phyloP scores from a whole-genome alignment of 805 yeast genomes.

The Metschnikowia lochheadii region DNA sequence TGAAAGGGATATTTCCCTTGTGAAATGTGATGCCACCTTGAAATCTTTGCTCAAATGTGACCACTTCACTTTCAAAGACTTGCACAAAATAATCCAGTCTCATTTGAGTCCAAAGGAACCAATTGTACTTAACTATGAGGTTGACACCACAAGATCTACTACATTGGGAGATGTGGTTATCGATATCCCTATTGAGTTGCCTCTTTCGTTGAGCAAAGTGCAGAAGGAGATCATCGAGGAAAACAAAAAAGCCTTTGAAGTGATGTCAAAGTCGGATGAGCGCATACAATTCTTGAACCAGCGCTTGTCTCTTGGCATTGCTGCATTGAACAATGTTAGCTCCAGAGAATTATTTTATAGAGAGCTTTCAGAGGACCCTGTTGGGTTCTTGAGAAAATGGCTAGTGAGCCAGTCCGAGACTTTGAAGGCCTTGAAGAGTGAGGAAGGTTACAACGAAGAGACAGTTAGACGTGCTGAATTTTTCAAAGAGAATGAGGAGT shows the following conservation, averaged over 20 bases:
- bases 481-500: conserved; percentile 61
- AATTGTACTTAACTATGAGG: conserved; percentile 66
- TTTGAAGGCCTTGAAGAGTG: conserved; percentile 81
- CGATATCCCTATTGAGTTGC: conserved; percentile 57
- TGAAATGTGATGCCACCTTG: conserved; percentile 44
- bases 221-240: conserved; percentile 36
- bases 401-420: conserved; percentile 78
- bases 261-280: conserved; percentile 41
- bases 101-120: conserved; percentile 82
- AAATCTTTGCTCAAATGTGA: conserved; percentile 44
- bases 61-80: conserved; percentile 62
- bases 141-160: conserved; percentile 71
- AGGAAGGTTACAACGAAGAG: conserved; percentile 87
- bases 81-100: conserved; percentile 62
- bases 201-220: conserved; percentile 30
- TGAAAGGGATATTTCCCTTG: conserved; percentile 32
- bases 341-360: conserved; percentile 76
- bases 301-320: conserved; percentile 47
- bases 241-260: conserved; percentile 38
- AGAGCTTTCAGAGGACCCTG: conserved; percentile 73
- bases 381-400: conserved; percentile 67
- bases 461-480: conserved; percentile 78
- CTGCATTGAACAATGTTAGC: conserved; percentile 49
- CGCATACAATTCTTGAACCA: conserved; percentile 39
- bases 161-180: conserved; percentile 77